phyloP scores from a whole-genome alignment of 169 alveolate genomes.

The Eimeria necatrix region DNA sequence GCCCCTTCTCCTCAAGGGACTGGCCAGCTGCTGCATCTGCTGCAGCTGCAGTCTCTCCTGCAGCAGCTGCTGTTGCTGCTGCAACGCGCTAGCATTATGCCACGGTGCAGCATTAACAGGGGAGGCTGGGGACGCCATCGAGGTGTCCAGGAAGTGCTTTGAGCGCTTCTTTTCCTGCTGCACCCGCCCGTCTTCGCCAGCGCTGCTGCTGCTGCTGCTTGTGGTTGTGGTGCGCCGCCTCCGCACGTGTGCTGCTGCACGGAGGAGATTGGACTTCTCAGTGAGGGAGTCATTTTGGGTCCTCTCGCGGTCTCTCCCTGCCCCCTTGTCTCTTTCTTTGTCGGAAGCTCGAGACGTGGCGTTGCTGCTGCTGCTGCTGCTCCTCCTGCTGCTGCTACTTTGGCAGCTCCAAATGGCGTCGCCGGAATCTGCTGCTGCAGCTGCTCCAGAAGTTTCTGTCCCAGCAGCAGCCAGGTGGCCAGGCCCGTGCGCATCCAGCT shows the following conservation, averaged over 20 bases:
- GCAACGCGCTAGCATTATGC: neutral
- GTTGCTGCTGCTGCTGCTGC: slow-evolving; percentile 70
- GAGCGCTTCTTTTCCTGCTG: neutral
- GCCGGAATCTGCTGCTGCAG: slow-evolving; percentile 11
- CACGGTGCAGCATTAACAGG: neutral
- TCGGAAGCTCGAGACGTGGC: neutral
- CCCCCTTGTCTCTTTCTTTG: neutral
- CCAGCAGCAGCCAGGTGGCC: neutral
- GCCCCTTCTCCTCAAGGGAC: slow-evolving; percentile 15
- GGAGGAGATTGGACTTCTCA: neutral
- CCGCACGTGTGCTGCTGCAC: neutral
- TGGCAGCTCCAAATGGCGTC: slow-evolving; percentile 17
- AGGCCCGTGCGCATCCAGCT: neutral
- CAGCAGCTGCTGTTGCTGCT: slow-evolving; percentile 19
- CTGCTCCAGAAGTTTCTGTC: slow-evolving; percentile 32
- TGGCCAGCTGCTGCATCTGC: neutral
- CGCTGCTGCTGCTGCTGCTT: slow-evolving; percentile 43
- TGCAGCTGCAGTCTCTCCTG: slow-evolving; percentile 1
- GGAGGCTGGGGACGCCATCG: neutral
- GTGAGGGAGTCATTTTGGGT: neutral
- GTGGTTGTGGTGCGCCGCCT: neutral
- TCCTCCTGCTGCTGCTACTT: slow-evolving; percentile 54
- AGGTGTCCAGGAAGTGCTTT: neutral
- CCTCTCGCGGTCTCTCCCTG: neutral
- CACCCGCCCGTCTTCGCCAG: slow-evolving; percentile 12